A percentile compares a stretch with the other conserved stretches of the same genome.
Conservation (phyloP, 331 rosid genomes). For the Quercus phellos region DNA sequence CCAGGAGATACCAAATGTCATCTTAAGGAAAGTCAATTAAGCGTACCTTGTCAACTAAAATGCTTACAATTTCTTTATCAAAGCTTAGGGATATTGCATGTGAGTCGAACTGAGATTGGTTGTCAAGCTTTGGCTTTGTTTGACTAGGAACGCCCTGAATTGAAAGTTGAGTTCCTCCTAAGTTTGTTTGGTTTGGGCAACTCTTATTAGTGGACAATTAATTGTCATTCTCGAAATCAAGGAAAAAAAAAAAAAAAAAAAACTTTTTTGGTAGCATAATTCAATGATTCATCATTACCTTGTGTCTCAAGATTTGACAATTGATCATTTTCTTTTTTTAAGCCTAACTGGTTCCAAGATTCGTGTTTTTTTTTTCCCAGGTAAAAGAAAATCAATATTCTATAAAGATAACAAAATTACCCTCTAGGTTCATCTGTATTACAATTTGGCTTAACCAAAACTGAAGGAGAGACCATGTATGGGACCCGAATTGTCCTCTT, state of each 20-base stretch:
- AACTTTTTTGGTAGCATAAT: background rate
- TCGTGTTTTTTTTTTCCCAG: too few species aligned
- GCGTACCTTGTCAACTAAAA: background rate
- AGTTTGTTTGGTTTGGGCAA: background rate
- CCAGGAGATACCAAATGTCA: background rate
- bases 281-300: background rate
- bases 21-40: background rate
- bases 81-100: background rate
- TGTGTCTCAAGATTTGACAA: background rate
- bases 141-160: background rate
- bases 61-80: background rate
- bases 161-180: too few species aligned
- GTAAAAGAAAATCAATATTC: too few species aligned
- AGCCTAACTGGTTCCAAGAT: too few species aligned
- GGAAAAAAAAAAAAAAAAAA: background rate
- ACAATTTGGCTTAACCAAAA: background rate
- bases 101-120: background rate
- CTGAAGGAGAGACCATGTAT: background rate
- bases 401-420: too few species aligned
- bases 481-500: background rate
- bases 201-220: background rate
- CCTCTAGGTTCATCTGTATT: background rate
- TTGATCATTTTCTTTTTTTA: background rate
- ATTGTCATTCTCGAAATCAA: background rate
- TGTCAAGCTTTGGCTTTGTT: background rate